A percentile compares a stretch with the other conserved stretches of the same genome.
Conservation (phyloP, 2,329 filamentous ascomycete species). For the Colletotrichum agaves region DNA sequence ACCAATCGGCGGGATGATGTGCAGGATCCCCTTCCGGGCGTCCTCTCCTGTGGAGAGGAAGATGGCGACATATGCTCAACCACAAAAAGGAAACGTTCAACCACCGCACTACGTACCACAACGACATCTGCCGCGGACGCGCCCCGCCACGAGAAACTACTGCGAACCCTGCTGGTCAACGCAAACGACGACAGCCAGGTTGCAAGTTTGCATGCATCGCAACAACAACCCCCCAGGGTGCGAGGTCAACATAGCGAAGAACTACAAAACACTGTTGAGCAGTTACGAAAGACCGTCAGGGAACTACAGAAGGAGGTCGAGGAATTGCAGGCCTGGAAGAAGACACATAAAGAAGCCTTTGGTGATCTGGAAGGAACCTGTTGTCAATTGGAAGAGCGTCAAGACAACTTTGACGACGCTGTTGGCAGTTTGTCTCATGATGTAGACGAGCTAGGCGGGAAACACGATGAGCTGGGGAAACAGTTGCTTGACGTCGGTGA, state of each 20-base stretch:
- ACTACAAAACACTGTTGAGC: neutral
- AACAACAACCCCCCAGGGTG: neutral
- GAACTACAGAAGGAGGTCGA: neutral
- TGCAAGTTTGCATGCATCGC: neutral
- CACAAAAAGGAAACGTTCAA: slow-evolving; percentile 13
- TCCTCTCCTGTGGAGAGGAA: neutral
- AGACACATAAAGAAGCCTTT: neutral
- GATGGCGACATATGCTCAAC: neutral
- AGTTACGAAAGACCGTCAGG: neutral
- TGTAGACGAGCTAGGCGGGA: neutral
- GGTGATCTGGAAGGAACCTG: neutral
- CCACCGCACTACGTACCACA: neutral
- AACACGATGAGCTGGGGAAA: neutral
- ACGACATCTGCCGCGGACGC: neutral
- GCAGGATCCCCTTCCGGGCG: neutral
- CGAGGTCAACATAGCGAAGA: neutral
- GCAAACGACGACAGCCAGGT: neutral
- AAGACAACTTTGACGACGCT: neutral
- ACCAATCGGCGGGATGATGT: neutral
- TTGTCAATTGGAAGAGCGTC: neutral
- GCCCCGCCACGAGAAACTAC: neutral
- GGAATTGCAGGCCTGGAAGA: neutral
- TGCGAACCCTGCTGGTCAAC: neutral
- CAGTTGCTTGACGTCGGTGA: neutral
- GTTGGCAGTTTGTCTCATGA: neutral